Evolutionary conservation across 208 protist genomes (phyloP), one percentile per base, ranked within the genome.

Genomic region (Wallacemonas sp.): DNA sequence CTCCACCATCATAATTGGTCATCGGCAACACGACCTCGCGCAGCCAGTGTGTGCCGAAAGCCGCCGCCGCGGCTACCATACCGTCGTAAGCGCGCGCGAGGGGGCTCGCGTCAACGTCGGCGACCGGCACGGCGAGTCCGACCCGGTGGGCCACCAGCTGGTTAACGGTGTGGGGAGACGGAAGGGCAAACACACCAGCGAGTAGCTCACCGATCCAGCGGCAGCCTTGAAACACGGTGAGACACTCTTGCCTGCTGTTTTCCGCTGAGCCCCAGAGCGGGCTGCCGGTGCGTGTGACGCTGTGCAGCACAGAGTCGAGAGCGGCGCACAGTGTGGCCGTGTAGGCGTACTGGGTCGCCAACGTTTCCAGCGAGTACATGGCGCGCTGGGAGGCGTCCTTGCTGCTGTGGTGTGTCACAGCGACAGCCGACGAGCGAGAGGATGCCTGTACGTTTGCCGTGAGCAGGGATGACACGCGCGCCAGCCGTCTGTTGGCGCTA

Each of bases 301-400:
- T 24, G 8, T 34, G 13, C 39, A 77, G 27, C 15, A 81, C 66
- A 36, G 46, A 60, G 12, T 60, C 19, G 22, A 83, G 45, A 29
- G 59, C 64, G 26, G 44, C 66, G 5, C 61, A 24, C n/a, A 78
- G 29, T 1, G 78, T 57, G 22, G 69, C 76, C 0, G 79, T 76
- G 63, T 81, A 90, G 54, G 44, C 62, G 71, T 79, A 90, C 73
- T 93, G 87, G 30, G 87, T 60, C 24, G 87, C 68, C 30, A 93
- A 83, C 29, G 70, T 75, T 71, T 93, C 87, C 15, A 77, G 54
- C 3, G 76, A 64, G 5, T 66, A 78, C 39, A 85, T 4, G 10
- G 76, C 81, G 29, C 83, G 82, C 10, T 66, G 62, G 45, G 77
- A 69, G n/a, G 82, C 83, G 46, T 83, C 87, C 38, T 78, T 86